phyloP scores from a whole-genome alignment of 2,329 filamentous ascomycete genomes.

The Aspergillus alliaceus region DNA sequence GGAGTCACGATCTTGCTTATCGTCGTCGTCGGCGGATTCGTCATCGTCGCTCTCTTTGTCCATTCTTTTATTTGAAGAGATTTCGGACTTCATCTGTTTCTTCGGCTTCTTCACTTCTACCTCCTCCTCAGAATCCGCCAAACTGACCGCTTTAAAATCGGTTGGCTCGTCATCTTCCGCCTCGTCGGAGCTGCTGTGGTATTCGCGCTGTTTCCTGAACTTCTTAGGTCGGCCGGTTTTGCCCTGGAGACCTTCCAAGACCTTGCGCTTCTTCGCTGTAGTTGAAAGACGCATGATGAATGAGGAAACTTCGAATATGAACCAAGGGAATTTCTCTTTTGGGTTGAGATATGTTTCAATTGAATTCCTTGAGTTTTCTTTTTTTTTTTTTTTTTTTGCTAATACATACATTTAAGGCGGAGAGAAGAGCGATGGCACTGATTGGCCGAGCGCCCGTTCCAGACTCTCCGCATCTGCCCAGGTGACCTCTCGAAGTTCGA shows the following conservation, averaged over 20 bases:
- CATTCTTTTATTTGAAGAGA: conserved; percentile 18
- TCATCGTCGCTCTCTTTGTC: conserved; percentile 20
- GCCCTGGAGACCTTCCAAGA: conserved; percentile 58
- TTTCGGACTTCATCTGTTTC: conserved; percentile 19
- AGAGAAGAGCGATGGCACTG: conserved; percentile 25
- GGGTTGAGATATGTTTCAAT: conserved; percentile 3
- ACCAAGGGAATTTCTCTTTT: neutral
- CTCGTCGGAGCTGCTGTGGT: conserved; percentile 64
- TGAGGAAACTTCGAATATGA: conserved; percentile 12
- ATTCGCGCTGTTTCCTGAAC: conserved; percentile 62
- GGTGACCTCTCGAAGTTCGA: no score
- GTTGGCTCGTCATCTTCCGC: conserved; percentile 47
- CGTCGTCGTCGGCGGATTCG: neutral
- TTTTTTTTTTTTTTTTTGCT: conserved; percentile 27
- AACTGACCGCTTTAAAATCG: conserved; percentile 52
- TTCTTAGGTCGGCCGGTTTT: conserved; percentile 56
- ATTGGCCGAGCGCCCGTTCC: conserved; percentile 26
- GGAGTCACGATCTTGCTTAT: conserved; percentile 23
- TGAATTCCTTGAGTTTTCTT: conserved; percentile 12
- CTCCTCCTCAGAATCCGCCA: conserved; percentile 47
- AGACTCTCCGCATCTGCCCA: conserved; percentile 29
- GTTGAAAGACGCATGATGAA: conserved; percentile 40
- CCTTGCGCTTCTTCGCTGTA: conserved; percentile 55
- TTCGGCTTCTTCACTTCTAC: conserved; percentile 23
- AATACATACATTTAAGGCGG: conserved; percentile 26